phyloP scores from a whole-genome alignment of 202 grass and related monocot species.

The Hordeum pubiflorum region DNA sequence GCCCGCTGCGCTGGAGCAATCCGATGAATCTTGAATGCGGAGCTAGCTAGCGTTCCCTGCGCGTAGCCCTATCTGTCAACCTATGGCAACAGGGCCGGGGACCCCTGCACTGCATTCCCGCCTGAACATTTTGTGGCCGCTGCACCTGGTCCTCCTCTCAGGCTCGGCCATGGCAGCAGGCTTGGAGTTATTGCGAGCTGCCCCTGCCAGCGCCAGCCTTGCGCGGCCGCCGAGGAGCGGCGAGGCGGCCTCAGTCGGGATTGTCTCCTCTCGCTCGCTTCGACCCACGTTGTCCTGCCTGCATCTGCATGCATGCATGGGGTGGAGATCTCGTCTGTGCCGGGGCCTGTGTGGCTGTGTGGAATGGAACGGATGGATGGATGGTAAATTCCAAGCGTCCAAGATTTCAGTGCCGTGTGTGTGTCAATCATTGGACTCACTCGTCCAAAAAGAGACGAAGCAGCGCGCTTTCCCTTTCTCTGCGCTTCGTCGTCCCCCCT shows the following conservation, averaged over 20 bases:
- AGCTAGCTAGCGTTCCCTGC: not conserved
- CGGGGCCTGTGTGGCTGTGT: not conserved
- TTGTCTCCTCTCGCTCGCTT: constrained; percentile 11
- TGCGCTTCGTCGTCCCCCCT: too few relatives aligned
- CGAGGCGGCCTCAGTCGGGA: constrained; percentile 7
- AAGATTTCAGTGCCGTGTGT: not conserved
- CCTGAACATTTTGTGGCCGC: not conserved
- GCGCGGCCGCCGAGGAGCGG: not conserved
- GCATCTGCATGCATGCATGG: too few relatives aligned
- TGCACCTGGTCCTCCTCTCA: too few relatives aligned
- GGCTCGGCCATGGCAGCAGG: not conserved
- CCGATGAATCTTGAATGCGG: constrained; percentile 31
- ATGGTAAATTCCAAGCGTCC: not conserved
- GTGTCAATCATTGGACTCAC: not conserved
- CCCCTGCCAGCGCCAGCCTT: not conserved
- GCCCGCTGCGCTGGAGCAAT: not conserved
- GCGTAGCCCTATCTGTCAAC: not conserved
- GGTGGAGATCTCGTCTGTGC: not conserved
- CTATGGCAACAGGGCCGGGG: constrained; percentile 1
- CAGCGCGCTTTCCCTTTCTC: not conserved
- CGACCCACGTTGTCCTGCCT: not conserved
- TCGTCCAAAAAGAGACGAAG: not conserved
- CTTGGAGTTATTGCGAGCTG: constrained; percentile 35
- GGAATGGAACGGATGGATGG: not conserved
- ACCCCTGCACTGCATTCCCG: not conserved